Evolutionary conservation across 2,329 filamentous ascomycete genomes (phyloP), one percentile per base, ranked within the genome.

Genomic region (Emmonsia crescens): DNA sequence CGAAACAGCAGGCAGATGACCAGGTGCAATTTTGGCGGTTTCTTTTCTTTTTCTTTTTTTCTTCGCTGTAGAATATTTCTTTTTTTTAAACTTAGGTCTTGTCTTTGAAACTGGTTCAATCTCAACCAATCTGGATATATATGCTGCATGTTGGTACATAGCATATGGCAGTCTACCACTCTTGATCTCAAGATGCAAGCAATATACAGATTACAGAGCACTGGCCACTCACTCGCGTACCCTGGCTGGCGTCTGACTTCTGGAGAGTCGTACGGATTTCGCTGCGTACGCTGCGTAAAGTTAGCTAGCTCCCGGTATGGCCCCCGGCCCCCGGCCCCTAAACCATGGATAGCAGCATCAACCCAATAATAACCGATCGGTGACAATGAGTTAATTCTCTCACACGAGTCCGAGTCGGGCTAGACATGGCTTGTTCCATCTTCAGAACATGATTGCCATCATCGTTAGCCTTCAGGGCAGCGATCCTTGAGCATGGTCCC

Each of bases 1-100:
- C 54, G 10, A n/a, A 16, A 12, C 57, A 59, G 21, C 21, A 9
- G 38, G 57, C 57, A 59, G 57, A 59, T 59, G 57, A 59, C 57
- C 57, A 59, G 27, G 42, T 44, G 57, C 42, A 33, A 51, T 14
- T 49, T 38, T 38, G 27, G 24, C n/a, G 10, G 5, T 52, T 52
- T 60, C 49, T 40, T 56, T 44, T 24, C 40, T 55, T 55, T 60
- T 61, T 57, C 5, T 61, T 44, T 31, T 10, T 24, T 44, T 36
- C 27, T 60, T 49, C 27, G 12, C 10, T 42, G 36, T 36, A 42
- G 5, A 29, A 29, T 19, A 16, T 38, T 16, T 36, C 33, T 33
- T 48, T n/a, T 38, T 59, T 36, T 27, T 16, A n/a, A n/a, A n/a
- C n/a, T n/a, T n/a, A n/a, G n/a, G n/a, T 44, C 29, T 16, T 51